These are phyloP conservation scores for Tripterygium wilfordii DNA, from an alignment of 177 flowering plant species.

Conservation along the genomic window DNA sequence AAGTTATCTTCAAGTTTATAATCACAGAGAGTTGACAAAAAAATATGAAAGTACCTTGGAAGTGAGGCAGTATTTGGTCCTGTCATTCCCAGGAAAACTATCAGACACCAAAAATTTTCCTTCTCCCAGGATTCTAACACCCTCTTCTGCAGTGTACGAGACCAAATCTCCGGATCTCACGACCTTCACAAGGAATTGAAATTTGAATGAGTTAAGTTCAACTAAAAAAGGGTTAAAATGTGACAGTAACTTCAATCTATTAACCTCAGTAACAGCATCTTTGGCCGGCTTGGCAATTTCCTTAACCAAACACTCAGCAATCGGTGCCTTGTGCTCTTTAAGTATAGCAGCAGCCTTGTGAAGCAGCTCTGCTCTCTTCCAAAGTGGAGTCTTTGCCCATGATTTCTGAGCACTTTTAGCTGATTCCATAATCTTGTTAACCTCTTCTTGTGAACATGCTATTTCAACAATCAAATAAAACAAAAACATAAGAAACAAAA, in stretches of 20 bases:
- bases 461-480: background rate
- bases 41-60: slow-evolving; percentile 59
- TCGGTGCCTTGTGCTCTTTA: slow-evolving; percentile 86
- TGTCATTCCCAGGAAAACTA: slow-evolving; percentile 97
- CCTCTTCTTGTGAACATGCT: slow-evolving; percentile 98
- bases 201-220: too few relatives aligned
- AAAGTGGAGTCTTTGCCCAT: slow-evolving; percentile 96
- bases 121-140: slow-evolving; percentile 87
- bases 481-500: background rate
- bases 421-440: slow-evolving; percentile 80
- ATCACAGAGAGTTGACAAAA: background rate
- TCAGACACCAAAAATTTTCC: slow-evolving; percentile 88
- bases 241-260: background rate
- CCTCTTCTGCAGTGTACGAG: slow-evolving; percentile 94
- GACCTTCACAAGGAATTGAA: slow-evolving; percentile 44
- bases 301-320: slow-evolving; percentile 90
- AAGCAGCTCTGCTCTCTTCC: slow-evolving; percentile 98
- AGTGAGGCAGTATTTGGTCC: slow-evolving; percentile 88
- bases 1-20: too few relatives aligned
- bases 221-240: too few relatives aligned
- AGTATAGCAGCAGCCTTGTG: slow-evolving; percentile 95
- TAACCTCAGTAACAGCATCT: slow-evolving; percentile 97
- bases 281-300: slow-evolving; percentile 98
- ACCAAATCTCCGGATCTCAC: slow-evolving; percentile 97
- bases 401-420: slow-evolving; percentile 78